Evolutionary conservation across 768 basidiomycete species (phyloP), one percentile per base, ranked within the genome.

Genomic region (Tricholoma saponaceum): DNA sequence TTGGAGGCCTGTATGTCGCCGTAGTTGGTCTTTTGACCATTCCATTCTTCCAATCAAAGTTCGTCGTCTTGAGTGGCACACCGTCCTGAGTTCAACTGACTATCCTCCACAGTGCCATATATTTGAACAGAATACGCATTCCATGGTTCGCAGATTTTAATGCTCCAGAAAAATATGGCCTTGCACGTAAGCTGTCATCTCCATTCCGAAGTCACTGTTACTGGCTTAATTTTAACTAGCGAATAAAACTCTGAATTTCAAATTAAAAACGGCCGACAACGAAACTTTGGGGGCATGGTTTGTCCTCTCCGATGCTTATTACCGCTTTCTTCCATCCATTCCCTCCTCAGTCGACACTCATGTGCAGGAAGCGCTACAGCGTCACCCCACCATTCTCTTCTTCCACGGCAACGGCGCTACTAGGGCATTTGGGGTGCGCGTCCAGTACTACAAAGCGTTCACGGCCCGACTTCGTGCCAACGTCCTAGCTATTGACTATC

Each of bases 401-500:
- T 77, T 95, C 43, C 96, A 98, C 61, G 96, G 96, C 9, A 96
- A 96, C 60, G 88, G 86, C 0, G 95, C 79, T 0, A 93, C 90
- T 0, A 83, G 95, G 14, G 90, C 90, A 0, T 76, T 82, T 5
- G 60, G 73, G 1, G 79, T 77, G 41, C 88, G 95, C 10, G 76
- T 95, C n/a, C 79, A 77, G 16, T 79, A 85, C 37, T 92, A 92
- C 66, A 72, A 78, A 16, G 77, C 81, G 0, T 86, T 87, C 65
- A 79, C 89, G 0, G 80, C 85, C 2, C 81, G 87, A 0, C 73
- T 92, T 6, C 74, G 76, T 16, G 82, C 82, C 18, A 95, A 95
- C 68, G 86, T 97, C 13, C 74, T 98, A 23, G 85, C 84, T 1
- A 84, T 92, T 33, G 96, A 98, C 72, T 98, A 98, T 69, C 84